These are phyloP conservation scores for Parathielavia appendiculata DNA, from an alignment of 495 filamentous ascomycete species.

Conservation along the genomic window DNA sequence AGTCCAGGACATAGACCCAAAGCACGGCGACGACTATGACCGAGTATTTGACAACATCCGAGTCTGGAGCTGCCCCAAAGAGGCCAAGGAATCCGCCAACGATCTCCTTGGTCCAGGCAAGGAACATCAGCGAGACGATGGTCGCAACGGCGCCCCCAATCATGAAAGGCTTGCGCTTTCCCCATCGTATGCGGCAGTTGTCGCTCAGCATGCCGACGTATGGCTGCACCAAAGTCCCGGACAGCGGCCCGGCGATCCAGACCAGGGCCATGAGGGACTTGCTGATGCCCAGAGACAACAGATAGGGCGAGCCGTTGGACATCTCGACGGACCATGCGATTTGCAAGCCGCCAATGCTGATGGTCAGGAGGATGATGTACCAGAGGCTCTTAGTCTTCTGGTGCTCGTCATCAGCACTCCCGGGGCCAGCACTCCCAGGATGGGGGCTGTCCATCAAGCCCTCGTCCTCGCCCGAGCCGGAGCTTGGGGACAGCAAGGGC, in stretches of 20 bases:
- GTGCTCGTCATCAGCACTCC: slow-evolving; percentile 37
- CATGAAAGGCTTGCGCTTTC: slow-evolving; percentile 87
- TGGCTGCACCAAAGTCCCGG: slow-evolving; percentile 84
- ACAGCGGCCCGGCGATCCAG: slow-evolving; percentile 88
- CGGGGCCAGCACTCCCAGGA: slow-evolving; percentile 25
- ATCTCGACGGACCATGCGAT: slow-evolving; percentile 93
- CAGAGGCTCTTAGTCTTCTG: slow-evolving; percentile 67
- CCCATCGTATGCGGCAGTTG: slow-evolving; percentile 73
- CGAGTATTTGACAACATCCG: slow-evolving; percentile 52
- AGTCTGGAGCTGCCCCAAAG: slow-evolving; percentile 63
- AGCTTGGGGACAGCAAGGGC: slow-evolving; percentile 49
- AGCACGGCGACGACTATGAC: slow-evolving; percentile 71
- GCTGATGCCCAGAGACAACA: slow-evolving; percentile 75
- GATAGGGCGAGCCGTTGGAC: slow-evolving; percentile 71
- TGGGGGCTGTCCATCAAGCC: slow-evolving; percentile 34
- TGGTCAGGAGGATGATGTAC: slow-evolving; percentile 78
- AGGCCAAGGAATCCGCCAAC: slow-evolving; percentile 63
- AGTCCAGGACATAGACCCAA: slow-evolving; percentile 80
- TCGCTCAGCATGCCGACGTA: slow-evolving; percentile 89
- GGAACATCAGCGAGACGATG: slow-evolving; percentile 62
- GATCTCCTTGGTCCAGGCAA: slow-evolving; percentile 80
- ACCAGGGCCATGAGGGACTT: slow-evolving; percentile 90
- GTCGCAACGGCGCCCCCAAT: slow-evolving; percentile 68
- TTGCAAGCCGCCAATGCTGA: slow-evolving; percentile 80
- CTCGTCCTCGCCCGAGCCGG: slow-evolving; percentile 37